These are phyloP conservation scores for Hypoxylon sp. DNA, from an alignment of 2,329 filamentous ascomycete species.

Conservation along the genomic window DNA sequence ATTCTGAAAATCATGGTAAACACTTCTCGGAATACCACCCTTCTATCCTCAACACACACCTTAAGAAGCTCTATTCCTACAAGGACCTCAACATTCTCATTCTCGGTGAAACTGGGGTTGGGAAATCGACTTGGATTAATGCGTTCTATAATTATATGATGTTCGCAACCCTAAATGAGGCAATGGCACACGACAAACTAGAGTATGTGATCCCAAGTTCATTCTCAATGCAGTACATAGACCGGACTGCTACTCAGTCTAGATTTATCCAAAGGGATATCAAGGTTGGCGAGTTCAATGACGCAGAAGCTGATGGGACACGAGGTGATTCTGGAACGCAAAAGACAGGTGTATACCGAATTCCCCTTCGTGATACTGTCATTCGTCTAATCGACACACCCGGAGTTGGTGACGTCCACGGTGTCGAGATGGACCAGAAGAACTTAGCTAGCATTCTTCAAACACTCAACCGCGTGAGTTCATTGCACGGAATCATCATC, in stretches of 20 bases:
- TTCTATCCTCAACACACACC: background rate
- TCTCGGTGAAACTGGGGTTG: background rate
- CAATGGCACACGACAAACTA: background rate
- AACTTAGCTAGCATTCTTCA: background rate
- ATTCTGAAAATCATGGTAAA: background rate
- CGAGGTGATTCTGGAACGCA: background rate
- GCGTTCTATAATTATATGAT: background rate
- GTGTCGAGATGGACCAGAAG: background rate
- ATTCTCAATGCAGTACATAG: conserved; percentile 1
- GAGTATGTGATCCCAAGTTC: background rate
- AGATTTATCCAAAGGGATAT: background rate
- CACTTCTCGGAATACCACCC: background rate
- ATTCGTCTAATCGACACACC: background rate
- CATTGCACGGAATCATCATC: background rate
- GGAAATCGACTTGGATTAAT: background rate
- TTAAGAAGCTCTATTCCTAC: background rate
- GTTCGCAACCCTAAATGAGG: background rate
- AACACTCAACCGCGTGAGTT: background rate
- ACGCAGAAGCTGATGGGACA: background rate
- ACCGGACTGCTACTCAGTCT: background rate
- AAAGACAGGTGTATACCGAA: background rate
- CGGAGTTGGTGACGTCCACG: background rate
- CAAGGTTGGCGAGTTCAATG: background rate
- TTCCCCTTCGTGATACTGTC: background rate
- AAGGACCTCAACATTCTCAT: background rate